Evolutionary conservation across 1,284 basidiomycete species (phyloP), one percentile per base, ranked within the genome.

Genomic region (Ganoderma boninense): DNA sequence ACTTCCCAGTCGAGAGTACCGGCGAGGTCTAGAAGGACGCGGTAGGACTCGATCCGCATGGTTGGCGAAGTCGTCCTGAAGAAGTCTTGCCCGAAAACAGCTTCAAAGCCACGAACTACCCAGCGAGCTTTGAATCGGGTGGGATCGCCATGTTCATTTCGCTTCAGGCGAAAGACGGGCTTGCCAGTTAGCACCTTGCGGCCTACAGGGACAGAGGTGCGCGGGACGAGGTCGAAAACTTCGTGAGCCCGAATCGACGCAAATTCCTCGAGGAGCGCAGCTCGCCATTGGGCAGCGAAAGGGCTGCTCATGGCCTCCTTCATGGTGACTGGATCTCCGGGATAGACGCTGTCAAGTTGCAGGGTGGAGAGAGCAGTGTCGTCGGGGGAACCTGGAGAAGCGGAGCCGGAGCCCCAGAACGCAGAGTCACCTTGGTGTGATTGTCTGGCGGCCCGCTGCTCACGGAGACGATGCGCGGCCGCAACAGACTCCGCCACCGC

Each of bases 321-420:
- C 60, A 75, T 74, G 1, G 74, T 73, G 1, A 65, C 62, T 0
- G 79, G 80, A 23, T 82, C 78, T 20, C 79, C 73, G 0, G 65
- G n/a, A 49, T 73, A 73, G 11, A 35, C 54, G 20, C 57, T 44
- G 57, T 73, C 65, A 13, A 70, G 73, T 14, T 63, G 67, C 4
- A 70, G 69, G n/a, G 66, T 40, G 0, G 67, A 62, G 6, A 59
- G 56, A 6, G 10, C 14, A 29, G 35, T 13, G 4, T 29, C 23
- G 29, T 59, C 56, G 8, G 35, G 32, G 26, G 23, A 56, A 3
- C n/a, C 14, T 1, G 23, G 29, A 4, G 54, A n/a, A 1, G 54
- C 10, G 13, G 56, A 38, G 56, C 16, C 56, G 3, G 32, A 29
- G 2, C 35, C 29, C 26, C 26, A 35, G 29, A 32, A 20, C 4